These are phyloP conservation scores for Sarocladium brachiariae DNA, from an alignment of 2,329 filamentous ascomycete genomes.

Conservation along the genomic window DNA sequence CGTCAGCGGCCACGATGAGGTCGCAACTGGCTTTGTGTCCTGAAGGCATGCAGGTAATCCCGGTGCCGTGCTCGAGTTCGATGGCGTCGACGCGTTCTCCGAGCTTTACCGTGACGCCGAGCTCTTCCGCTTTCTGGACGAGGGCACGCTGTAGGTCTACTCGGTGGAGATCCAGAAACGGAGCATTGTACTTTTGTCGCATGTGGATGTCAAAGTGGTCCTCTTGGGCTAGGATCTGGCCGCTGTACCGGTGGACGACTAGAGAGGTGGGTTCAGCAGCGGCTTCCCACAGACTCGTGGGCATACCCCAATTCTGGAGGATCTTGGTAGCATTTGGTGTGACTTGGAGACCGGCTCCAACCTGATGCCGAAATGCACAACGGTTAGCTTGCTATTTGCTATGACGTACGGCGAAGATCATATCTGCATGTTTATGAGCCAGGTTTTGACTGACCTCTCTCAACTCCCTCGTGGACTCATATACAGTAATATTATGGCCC, in stretches of 20 bases:
- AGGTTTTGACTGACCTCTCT: no score
- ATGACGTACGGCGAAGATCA: no score
- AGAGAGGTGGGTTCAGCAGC: not conserved
- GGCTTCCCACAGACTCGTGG: not conserved
- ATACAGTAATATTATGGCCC: no score
- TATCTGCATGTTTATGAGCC: no score
- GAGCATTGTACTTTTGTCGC: not conserved
- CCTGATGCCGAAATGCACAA: no score
- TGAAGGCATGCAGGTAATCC: conserved; percentile 27
- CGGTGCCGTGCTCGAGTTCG: conserved; percentile 22
- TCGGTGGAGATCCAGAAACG: not conserved
- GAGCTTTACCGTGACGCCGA: not conserved
- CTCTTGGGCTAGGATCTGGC: not conserved
- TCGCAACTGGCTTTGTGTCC: no score
- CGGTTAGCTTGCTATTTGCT: no score
- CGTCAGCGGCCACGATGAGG: conserved; percentile 57
- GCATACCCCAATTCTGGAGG: conserved; percentile 18
- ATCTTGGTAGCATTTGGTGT: conserved; percentile 24
- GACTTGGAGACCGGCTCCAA: conserved; percentile 23
- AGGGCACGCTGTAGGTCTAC: not conserved
- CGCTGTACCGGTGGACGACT: not conserved
- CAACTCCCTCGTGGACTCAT: no score
- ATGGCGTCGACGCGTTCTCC: not conserved
- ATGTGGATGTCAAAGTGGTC: not conserved
- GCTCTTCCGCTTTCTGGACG: not conserved